phyloP scores from a whole-genome alignment of 225 moss, liverwort and hornwort genomes.

The Physcomitrellopsis africana region DNA sequence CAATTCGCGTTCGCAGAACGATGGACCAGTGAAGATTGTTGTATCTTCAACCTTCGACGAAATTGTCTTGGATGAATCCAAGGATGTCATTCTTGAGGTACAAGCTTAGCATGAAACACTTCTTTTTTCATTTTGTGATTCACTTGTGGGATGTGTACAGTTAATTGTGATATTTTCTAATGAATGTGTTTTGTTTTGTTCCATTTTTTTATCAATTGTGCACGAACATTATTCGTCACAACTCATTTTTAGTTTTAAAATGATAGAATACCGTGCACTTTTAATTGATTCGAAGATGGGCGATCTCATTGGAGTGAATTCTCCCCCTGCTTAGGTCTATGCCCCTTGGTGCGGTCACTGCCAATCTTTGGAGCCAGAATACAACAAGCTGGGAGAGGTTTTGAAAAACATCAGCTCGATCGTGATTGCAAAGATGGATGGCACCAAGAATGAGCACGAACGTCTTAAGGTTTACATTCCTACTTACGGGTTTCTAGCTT shows the following conservation, averaged over 20 bases:
- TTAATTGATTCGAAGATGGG: background rate
- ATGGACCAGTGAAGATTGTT: constrained; percentile 79
- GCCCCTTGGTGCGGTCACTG: constrained; percentile 94
- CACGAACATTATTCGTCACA: no score
- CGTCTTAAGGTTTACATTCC: constrained; percentile 60
- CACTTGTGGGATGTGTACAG: no score
- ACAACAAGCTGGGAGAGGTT: constrained; percentile 70
- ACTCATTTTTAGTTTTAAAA: no score
- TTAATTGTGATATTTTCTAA: no score
- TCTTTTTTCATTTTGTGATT: background rate
- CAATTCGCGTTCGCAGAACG: constrained; percentile 60
- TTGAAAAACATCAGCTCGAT: constrained; percentile 70
- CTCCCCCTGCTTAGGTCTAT: constrained; percentile 62
- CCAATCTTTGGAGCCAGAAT: constrained; percentile 77
- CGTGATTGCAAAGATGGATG: constrained; percentile 97
- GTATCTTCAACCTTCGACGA: constrained; percentile 80
- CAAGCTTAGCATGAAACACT: background rate
- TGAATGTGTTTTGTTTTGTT: no score
- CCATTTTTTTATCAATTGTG: no score
- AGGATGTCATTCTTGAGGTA: constrained; percentile 89
- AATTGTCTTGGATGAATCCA: constrained; percentile 79
- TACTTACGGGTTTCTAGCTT: background rate
- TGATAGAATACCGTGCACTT: background rate
- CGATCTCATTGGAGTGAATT: background rate
- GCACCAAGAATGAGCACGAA: constrained; percentile 86